Conservation (phyloP, 306 rosid genomes). For the Prunus mongolica region DNA sequence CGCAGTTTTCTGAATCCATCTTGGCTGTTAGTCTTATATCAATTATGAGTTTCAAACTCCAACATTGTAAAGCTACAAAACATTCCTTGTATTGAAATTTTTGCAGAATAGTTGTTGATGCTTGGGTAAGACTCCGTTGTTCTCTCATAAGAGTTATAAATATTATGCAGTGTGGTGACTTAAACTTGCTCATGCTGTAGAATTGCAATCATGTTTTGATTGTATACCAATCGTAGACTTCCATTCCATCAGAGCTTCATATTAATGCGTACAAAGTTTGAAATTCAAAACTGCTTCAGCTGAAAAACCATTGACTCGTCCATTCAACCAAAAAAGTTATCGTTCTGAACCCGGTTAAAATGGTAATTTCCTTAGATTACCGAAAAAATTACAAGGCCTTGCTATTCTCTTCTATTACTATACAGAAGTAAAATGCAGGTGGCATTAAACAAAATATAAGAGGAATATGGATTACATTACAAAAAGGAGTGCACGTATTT, state of each 20-base stretch:
- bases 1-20: not conserved
- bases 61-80: not conserved
- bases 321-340: not conserved
- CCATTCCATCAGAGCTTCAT: no score
- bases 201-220: no score
- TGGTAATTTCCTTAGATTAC: conserved; percentile 35
- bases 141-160: no score
- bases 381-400: conserved; percentile 38
- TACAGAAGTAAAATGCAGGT: conserved; percentile 59
- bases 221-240: no score
- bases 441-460: conserved; percentile 27
- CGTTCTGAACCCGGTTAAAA: not conserved
- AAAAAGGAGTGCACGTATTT: conserved; percentile 28
- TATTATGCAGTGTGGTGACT: no score
- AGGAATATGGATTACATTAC: conserved; percentile 17
- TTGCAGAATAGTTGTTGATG: not conserved
- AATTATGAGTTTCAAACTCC: not conserved
- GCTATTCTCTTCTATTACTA: conserved; percentile 46
- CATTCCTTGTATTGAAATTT: not conserved
- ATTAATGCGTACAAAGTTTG: no score
- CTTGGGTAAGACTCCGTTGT: not conserved
- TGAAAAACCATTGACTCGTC: no score
- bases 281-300: no score
- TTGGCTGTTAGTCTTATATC: not conserved
- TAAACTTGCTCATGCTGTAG: no score